phyloP scores from a whole-genome alignment of 768 basidiomycete species.

The Paxillus rubicundulus region DNA sequence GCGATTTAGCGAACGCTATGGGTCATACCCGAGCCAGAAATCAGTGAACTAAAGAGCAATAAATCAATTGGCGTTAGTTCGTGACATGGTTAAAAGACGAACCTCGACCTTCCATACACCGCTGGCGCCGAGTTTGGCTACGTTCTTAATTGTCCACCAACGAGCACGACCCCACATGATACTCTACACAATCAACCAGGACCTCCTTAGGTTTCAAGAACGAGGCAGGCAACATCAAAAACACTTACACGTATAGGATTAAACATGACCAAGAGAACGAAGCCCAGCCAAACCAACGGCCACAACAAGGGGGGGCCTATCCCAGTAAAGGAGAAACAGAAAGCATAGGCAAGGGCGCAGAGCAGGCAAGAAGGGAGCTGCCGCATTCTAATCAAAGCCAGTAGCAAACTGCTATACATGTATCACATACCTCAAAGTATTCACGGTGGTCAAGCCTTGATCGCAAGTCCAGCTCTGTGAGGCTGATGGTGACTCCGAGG shows the following conservation, averaged over 20 bases:
- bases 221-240: not conserved
- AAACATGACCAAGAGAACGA: conserved; percentile 56
- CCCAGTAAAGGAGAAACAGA: conserved; percentile 78
- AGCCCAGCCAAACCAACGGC: conserved; percentile 79
- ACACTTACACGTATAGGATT: conserved; percentile 67
- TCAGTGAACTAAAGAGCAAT: conserved; percentile 59
- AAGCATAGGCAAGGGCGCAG: conserved; percentile 69
- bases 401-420: conserved; percentile 4
- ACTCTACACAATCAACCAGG: conserved; percentile 47
- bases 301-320: conserved; percentile 73
- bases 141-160: conserved; percentile 75
- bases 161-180: conserved; percentile 38
- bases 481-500: not conserved
- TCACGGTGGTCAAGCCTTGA: conserved; percentile 74
- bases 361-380: conserved; percentile 84
- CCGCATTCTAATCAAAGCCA: conserved; percentile 1
- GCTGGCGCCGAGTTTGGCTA: conserved; percentile 62
- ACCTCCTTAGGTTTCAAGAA: not conserved
- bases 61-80: conserved; percentile 3
- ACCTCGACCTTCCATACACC: conserved; percentile 79
- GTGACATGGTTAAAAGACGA: conserved; percentile 6
- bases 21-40: conserved; percentile 82
- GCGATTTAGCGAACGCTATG: not conserved
- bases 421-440: conserved; percentile 58
- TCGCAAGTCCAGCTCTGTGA: conserved; percentile 63